Percentiles rank a stretch among this genome's conserved stretches.
Evolutionary conservation across 2,329 filamentous ascomycete genomes (phyloP).

Genomic region (Septoria linicola): DNA sequence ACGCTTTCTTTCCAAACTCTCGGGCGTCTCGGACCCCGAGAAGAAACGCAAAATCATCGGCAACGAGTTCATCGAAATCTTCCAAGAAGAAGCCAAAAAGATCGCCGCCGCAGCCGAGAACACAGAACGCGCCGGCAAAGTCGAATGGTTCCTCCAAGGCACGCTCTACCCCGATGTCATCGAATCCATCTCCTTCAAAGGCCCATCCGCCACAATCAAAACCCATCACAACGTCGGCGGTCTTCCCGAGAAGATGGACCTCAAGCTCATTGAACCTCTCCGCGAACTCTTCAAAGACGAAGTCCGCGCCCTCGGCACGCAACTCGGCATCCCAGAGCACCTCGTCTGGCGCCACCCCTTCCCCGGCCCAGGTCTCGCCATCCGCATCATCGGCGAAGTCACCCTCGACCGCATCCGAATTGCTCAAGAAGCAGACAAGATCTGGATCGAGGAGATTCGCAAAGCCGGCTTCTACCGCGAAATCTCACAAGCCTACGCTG

Average conservation of each 20-base stretch:
- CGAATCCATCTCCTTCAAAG: conserved; percentile 71
- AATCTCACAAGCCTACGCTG: conserved; percentile 69
- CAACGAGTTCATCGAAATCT: conserved; percentile 75
- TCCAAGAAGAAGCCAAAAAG: conserved; percentile 72
- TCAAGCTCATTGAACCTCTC: conserved; percentile 76
- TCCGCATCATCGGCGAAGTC: conserved; percentile 80
- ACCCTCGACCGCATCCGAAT: conserved; percentile 77
- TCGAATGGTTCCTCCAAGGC: conserved; percentile 85
- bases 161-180: conserved; percentile 77
- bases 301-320: conserved; percentile 66
- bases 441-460: conserved; percentile 74
- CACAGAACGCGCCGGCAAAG: conserved; percentile 67
- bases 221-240: conserved; percentile 74
- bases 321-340: conserved; percentile 70
- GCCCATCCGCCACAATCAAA: conserved; percentile 69
- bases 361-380: conserved; percentile 72
- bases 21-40: conserved; percentile 75
- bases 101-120: conserved; percentile 71
- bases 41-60: conserved; percentile 91
- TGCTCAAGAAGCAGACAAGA: conserved; percentile 71
- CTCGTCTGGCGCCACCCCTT: conserved; percentile 78
- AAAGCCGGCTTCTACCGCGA: conserved; percentile 71
- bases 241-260: conserved; percentile 60
- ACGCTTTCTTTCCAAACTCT: conserved; percentile 72
- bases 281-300: conserved; percentile 83